phyloP scores from a whole-genome alignment of 108 stramenopile species.

The Craspedostauros australis region DNA sequence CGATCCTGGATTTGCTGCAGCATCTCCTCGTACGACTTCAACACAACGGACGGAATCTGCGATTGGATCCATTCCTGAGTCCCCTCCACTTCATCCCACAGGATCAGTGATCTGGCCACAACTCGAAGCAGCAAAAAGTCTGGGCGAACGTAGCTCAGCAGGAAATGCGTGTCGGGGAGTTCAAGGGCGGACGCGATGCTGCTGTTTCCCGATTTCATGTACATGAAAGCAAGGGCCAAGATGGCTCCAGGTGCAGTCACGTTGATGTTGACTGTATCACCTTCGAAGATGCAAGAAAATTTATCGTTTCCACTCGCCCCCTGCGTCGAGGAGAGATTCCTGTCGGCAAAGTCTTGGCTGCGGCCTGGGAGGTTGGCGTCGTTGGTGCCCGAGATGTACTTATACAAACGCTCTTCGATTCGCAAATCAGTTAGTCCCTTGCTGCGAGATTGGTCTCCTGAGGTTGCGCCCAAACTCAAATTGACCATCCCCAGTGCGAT shows the following conservation, averaged over 20 bases:
- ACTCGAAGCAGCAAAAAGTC: constrained; percentile 90
- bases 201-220: constrained; percentile 80
- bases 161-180: constrained; percentile 88
- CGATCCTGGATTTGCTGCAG: not conserved
- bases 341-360: constrained; percentile 33
- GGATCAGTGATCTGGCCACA: constrained; percentile 82
- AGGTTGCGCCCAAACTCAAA: constrained; percentile 50
- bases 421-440: constrained; percentile 86
- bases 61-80: constrained; percentile 71
- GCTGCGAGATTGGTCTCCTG: not conserved
- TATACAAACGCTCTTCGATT: constrained; percentile 89
- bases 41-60: constrained; percentile 74
- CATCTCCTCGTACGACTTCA: constrained; percentile 52
- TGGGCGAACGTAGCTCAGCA: constrained; percentile 90
- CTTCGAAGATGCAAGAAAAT: constrained; percentile 83
- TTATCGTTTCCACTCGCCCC: constrained; percentile 45
- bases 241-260: constrained; percentile 95
- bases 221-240: constrained; percentile 90
- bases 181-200: constrained; percentile 71
- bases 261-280: constrained; percentile 85
- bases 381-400: constrained; percentile 77
- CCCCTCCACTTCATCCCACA: constrained; percentile 89
- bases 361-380: constrained; percentile 42
- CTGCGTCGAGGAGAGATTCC: constrained; percentile 24
- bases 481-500: constrained; percentile 91